Base-by-base conservation (phyloP, 2,329 filamentous ascomycete species). In the Penicillium sp. region DNA sequence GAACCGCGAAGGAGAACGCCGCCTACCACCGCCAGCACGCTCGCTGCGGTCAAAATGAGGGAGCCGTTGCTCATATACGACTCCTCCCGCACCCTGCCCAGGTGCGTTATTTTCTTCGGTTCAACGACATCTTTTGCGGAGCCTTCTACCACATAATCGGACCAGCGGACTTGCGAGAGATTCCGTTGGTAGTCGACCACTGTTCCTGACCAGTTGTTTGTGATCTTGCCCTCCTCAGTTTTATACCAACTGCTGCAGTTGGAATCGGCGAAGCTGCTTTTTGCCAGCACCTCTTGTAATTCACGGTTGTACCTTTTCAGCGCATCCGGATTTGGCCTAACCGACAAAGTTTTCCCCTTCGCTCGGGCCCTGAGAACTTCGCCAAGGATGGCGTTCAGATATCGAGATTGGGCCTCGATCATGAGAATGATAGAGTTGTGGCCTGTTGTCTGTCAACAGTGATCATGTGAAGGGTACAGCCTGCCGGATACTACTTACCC, bases 351-450 rank as follows among this genome's bases (percentile, higher is more conserved):
- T 23, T 75, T 64, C 9, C 81, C 79, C 1, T 72, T 64, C n/a
- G 69, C 61, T 7, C 79, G 73, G 0, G 84, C 83, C 13, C 76
- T 71, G 1, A 86, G 76, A 0, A 88, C 78, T 7, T 81, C 77
- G 0, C 70, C 68, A 50, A 88, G 80, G 41, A 87, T 66, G 0
- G 75, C 76, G 62, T 81, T 84, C 60, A 87, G 79, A 67, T 87
- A 87, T 3, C 82, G 78, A 3, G 77, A 79, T 66, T 88, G 85
- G 1, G 84, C 80, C 68, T 88, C 85, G 63, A 87, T 86, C 85
- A 87, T 87, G 19, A 87, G 76, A 63, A 87, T 84, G 66, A 87
- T 87, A 58, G 78, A 82, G 64, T 85, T 86, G 69, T 85, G 83
- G 0, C 83, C 85, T 58, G 47, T 19, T 21, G 58, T 48, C n/a